phyloP scores from a whole-genome alignment of 148 eudicot species.

The Gaultheria prostrata region DNA sequence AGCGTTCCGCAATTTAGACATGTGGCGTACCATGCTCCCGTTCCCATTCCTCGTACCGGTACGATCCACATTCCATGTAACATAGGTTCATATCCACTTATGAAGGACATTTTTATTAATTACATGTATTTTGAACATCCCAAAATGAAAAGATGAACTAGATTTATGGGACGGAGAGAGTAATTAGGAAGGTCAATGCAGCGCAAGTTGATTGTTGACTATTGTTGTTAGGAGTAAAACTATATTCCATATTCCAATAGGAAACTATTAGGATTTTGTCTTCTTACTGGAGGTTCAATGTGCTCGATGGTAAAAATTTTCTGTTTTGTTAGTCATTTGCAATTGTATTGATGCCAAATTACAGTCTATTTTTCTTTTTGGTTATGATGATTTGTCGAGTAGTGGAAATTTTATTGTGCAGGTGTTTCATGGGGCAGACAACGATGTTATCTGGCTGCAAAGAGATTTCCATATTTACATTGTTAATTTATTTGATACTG shows the following conservation, averaged over 20 bases:
- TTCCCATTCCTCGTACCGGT: too few species aligned
- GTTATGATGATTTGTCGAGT: conserved; percentile 1
- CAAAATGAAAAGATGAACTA: too few species aligned
- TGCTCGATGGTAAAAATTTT: neutral
- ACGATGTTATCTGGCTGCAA: conserved; percentile 96
- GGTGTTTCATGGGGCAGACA: conserved; percentile 98
- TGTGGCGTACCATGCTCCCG: too few species aligned
- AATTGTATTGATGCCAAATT: neutral
- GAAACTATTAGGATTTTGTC: neutral
- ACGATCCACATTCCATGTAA: too few species aligned
- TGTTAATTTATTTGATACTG: conserved; percentile 92
- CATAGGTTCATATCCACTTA: too few species aligned
- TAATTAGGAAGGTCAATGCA: too few species aligned
- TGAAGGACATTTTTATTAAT: too few species aligned
- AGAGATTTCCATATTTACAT: conserved; percentile 93
- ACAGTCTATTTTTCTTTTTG: neutral
- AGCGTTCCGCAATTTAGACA: too few species aligned
- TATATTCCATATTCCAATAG: neutral
- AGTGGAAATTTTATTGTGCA: conserved; percentile 23
- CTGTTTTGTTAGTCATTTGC: neutral
- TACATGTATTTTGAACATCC: too few species aligned
- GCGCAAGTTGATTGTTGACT: neutral
- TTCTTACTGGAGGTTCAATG: neutral
- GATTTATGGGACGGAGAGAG: too few species aligned
- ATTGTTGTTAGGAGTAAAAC: neutral